A percentile compares a stretch with the other conserved stretches of the same genome.
Evolutionary conservation across 352 stramenopile species (phyloP).

Genomic region (Blastocystis sp.): DNA sequence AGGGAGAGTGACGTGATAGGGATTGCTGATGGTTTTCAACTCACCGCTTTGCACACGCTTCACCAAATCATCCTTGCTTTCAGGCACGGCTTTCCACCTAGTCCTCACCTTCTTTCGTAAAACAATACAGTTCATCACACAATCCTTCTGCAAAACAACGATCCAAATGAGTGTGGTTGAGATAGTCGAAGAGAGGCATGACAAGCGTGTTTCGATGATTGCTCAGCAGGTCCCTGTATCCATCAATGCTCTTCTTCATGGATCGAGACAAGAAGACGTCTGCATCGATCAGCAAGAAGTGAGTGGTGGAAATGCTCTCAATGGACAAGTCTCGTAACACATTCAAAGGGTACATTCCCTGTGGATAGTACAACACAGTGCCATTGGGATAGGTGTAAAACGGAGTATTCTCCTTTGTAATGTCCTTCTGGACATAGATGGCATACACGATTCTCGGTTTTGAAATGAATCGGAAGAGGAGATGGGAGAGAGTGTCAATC

Average conservation of each 20-base stretch:
- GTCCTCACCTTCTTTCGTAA: neutral
- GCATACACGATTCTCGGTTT: neutral
- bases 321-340: slow-evolving; percentile 43
- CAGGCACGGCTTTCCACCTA: neutral
- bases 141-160: neutral
- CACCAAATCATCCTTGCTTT: neutral
- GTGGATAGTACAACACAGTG: neutral
- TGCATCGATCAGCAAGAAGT: slow-evolving; percentile 43
- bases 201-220: neutral
- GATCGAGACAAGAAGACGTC: neutral
- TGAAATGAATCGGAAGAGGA: neutral
- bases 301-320: slow-evolving; percentile 38
- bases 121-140: neutral
- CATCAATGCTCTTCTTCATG: neutral
- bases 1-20: too few species aligned
- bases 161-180: neutral
- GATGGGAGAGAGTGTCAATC: neutral
- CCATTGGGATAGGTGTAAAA: neutral
- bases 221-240: neutral
- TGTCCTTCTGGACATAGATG: neutral
- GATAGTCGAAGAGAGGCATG: neutral
- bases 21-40: neutral
- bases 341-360: slow-evolving; percentile 46
- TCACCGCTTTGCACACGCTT: neutral
- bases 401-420: neutral